Evolutionary conservation across 2,329 filamentous ascomycete genomes (phyloP), one percentile per base, ranked within the genome.

Genomic region (Aspergillus pseudoglaucus): DNA sequence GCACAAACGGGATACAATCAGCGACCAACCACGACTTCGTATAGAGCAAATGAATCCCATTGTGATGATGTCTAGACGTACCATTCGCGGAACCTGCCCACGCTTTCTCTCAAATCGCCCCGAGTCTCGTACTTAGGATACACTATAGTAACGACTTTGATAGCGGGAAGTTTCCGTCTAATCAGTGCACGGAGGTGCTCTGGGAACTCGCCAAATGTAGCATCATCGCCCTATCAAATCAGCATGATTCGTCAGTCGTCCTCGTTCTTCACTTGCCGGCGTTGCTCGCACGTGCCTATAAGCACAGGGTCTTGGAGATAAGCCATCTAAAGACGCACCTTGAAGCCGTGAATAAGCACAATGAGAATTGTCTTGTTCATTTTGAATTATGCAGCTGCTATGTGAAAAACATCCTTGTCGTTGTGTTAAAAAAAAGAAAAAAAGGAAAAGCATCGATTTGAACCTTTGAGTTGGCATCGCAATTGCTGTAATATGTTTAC

Each of bases 81-180:
- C 74, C 74, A 77, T 63, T 76, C 74, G 56, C 72, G 63, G 47
- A 77, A 73, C 22, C 60, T 63, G 3, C 54, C 61, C 42, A 76
- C 74, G 48, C 68, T 71, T 52, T 73, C 70, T 49, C 66, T 69
- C 47, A 77, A 51, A 30, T 74, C 72, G 3, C 74, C 74, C 50
- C 70, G 65, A 3, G 74, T 77, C 54, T 76, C 72, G 57, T 75
- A 77, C 51, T 69, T 73, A 17, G 74, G 74, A 54, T 77, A 77
- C 22, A 70, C 67, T 23, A 66, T 60, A n/a, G 64, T 63, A 41
- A 63, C 53, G 14, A 76, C 67, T 12, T 64, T 61, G 46, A 75
- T 58, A 7, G 68, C 61, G 12, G 73, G 70, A 14, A 75, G 63
- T 12, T 67, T 65, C 59, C 68, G 68, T 58, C 64, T 67, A 44